Percentiles rank a stretch among this genome's conserved stretches.
Conservation (phyloP, 306 rosid species). For the Notholithocarpus densiflorus region DNA sequence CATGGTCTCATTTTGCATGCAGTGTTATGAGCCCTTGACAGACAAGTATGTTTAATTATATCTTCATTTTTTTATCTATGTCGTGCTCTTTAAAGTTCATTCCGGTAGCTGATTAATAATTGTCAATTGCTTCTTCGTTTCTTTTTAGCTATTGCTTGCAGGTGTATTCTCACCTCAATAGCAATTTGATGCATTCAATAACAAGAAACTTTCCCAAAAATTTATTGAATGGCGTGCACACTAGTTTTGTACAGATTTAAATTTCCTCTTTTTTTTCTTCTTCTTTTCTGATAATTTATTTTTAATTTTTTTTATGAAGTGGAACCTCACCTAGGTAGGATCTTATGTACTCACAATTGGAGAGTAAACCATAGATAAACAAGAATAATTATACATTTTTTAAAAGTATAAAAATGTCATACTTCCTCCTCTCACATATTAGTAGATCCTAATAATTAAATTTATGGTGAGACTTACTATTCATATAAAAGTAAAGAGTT, state of each 20-base stretch:
- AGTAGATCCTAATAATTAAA: too few species aligned
- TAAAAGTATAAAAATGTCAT: too few species aligned
- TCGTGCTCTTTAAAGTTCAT: not conserved
- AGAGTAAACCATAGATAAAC: too few species aligned
- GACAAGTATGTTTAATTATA: conserved; percentile 20
- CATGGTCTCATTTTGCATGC: conserved; percentile 28
- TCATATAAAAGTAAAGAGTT: too few species aligned
- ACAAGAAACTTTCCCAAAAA: not conserved
- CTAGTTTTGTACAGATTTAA: not conserved
- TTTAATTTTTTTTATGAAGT: too few species aligned
- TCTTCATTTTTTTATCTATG: not conserved
- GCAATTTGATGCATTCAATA: not conserved
- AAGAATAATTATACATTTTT: too few species aligned
- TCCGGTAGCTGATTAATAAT: not conserved
- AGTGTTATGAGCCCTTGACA: conserved; percentile 24
- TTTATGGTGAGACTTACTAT: too few species aligned
- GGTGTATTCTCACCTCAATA: not conserved
- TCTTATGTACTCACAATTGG: too few species aligned
- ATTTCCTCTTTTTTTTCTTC: too few species aligned
- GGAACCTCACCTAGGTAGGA: too few species aligned
- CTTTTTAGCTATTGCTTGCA: not conserved
- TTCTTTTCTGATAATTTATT: too few species aligned
- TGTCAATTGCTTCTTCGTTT: not conserved
- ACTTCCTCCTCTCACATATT: too few species aligned
- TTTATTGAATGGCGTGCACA: not conserved